Percentiles rank a stretch among this genome's conserved stretches.
Evolutionary conservation across 768 basidiomycete species (phyloP).

Genomic region (Crepidotus variabilis): DNA sequence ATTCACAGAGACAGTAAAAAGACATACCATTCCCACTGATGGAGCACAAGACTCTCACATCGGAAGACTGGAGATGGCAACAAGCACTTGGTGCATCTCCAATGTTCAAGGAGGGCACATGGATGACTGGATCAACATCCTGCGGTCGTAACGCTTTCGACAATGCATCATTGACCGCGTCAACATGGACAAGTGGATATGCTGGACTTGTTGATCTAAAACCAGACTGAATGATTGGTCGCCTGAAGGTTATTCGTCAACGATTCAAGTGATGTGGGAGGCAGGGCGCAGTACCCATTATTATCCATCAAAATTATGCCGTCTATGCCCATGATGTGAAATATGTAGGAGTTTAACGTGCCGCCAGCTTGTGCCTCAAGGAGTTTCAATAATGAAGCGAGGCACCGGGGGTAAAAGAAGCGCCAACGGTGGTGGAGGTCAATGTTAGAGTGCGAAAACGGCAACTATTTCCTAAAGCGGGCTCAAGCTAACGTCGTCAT

Average conservation of each 20-base stretch:
- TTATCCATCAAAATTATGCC: constrained; percentile 78
- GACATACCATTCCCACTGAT: constrained; percentile 80
- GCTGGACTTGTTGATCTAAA: constrained; percentile 75
- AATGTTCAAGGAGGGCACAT: constrained; percentile 48
- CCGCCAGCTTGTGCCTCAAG: no score
- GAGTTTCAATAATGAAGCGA: no score
- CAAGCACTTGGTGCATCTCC: constrained; percentile 62
- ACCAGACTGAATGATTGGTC: constrained; percentile 86
- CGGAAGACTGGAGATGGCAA: constrained; percentile 77
- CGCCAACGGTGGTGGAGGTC: no score
- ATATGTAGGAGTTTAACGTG: no score
- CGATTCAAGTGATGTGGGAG: constrained; percentile 10
- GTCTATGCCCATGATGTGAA: constrained; percentile 37
- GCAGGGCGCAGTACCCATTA: constrained; percentile 50
- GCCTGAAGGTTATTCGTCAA: constrained; percentile 33
- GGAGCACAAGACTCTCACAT: constrained; percentile 75
- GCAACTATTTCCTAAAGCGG: no score
- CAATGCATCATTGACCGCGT: constrained; percentile 74
- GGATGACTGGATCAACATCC: constrained; percentile 73
- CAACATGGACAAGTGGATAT: constrained; percentile 83
- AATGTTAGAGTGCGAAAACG: no score
- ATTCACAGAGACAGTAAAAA: not conserved
- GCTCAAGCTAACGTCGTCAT: no score
- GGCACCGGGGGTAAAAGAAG: no score
- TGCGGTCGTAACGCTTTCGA: constrained; percentile 47